These are phyloP conservation scores for Colletotrichum sp. DNA, from an alignment of 2,329 filamentous ascomycete species.

Conservation along the genomic window DNA sequence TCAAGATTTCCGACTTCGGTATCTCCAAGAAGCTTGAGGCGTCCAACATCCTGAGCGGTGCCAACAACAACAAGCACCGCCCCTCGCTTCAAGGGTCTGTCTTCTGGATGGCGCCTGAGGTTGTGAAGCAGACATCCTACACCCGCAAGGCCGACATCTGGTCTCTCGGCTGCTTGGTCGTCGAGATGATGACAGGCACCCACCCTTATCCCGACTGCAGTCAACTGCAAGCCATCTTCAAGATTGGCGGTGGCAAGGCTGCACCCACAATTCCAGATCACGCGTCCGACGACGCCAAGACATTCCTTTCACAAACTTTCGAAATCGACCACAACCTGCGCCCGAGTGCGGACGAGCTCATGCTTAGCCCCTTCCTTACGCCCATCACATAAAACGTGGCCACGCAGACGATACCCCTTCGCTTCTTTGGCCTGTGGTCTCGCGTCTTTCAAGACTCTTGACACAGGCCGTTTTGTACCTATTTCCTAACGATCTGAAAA, in stretches of 20 bases:
- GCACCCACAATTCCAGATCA: conserved; percentile 83
- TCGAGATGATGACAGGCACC: conserved; percentile 98
- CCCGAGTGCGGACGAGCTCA: conserved; percentile 89
- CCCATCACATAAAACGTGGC: conserved; percentile 61
- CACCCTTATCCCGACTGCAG: conserved; percentile 98
- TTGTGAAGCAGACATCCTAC: conserved; percentile 96
- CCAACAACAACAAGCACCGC: conserved; percentile 70
- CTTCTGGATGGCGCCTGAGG: conserved; percentile 99
- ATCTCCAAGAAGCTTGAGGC: conserved; percentile 98
- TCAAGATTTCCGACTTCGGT: conserved; percentile 99
- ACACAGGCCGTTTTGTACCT: conserved; percentile 2
- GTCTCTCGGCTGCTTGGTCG: conserved; percentile 94
- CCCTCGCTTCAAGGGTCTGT: conserved; percentile 94
- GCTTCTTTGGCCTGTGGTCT: not conserved
- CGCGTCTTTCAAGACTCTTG: not conserved
- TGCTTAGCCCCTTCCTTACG: conserved; percentile 81
- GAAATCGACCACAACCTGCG: conserved; percentile 93
- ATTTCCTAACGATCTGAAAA: not conserved
- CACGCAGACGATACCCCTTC: conserved; percentile 4
- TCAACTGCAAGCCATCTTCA: conserved; percentile 97
- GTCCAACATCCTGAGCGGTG: conserved; percentile 77
- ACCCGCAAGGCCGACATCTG: conserved; percentile 99
- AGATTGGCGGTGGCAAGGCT: conserved; percentile 87
- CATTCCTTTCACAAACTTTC: conserved; percentile 88
- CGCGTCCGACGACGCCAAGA: conserved; percentile 82